Conservation (phyloP, 768 basidiomycete species). For the Boletus patriciae region DNA sequence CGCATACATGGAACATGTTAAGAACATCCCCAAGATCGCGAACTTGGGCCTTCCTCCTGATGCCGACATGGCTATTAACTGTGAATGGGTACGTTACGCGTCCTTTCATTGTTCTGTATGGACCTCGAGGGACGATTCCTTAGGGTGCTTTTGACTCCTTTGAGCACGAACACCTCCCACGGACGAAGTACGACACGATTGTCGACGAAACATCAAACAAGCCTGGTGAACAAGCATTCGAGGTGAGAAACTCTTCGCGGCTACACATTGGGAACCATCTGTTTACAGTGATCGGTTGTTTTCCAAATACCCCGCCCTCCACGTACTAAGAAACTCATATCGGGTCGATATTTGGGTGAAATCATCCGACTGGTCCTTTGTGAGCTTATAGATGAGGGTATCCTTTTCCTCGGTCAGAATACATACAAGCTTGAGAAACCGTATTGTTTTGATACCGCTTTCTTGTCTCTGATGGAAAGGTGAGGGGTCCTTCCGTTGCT, state of each 20-base stretch:
- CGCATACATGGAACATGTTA: slow-evolving; percentile 92
- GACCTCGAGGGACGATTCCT: too few species aligned
- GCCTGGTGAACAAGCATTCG: slow-evolving; percentile 91
- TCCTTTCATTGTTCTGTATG: background rate
- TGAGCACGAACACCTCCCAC: slow-evolving; percentile 88
- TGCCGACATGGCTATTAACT: slow-evolving; percentile 91
- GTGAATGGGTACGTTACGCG: slow-evolving; percentile 77
- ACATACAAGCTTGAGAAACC: slow-evolving; percentile 97
- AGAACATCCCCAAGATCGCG: slow-evolving; percentile 82
- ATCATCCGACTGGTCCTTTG: slow-evolving; percentile 92
- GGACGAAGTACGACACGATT: slow-evolving; percentile 90
- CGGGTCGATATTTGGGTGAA: slow-evolving; percentile 94
- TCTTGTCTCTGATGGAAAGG: slow-evolving; percentile 97
- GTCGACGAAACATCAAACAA: slow-evolving; percentile 97
- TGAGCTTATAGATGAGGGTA: slow-evolving; percentile 95
- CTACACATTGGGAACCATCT: background rate
- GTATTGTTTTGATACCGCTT: slow-evolving; percentile 93
- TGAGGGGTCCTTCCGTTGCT: slow-evolving; percentile 24
- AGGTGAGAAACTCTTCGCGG: slow-evolving; percentile 46
- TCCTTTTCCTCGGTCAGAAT: slow-evolving; percentile 96
- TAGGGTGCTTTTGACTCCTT: slow-evolving; percentile 99
- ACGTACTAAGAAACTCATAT: slow-evolving; percentile 78
- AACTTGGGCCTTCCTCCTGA: slow-evolving; percentile 64
- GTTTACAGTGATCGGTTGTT: background rate
- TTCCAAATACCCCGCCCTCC: background rate